These are phyloP conservation scores for Penicillium crystallinum DNA, from an alignment of 495 filamentous ascomycete genomes.

Conservation along the genomic window DNA sequence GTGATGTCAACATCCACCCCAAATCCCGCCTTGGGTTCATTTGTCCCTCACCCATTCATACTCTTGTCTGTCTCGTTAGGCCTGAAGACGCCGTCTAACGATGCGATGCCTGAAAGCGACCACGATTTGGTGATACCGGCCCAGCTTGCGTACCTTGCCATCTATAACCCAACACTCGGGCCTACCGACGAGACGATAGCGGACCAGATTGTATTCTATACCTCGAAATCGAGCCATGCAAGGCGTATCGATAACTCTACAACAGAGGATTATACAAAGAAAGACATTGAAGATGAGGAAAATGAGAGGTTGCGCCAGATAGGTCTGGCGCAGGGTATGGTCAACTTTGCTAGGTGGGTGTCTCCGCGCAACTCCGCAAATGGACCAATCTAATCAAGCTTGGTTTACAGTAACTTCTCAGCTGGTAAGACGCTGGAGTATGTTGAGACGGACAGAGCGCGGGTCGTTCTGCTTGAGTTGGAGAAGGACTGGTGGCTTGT, in stretches of 20 bases:
- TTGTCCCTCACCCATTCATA: background rate
- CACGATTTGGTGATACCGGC: constrained; percentile 59
- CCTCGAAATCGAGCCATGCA: constrained; percentile 40
- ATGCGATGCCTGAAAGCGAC: constrained; percentile 41
- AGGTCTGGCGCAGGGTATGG: constrained; percentile 96
- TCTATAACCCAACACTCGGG: constrained; percentile 92
- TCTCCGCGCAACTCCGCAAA: constrained; percentile 6
- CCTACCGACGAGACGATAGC: constrained; percentile 78
- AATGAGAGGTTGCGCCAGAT: constrained; percentile 88
- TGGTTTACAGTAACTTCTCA: constrained; percentile 64
- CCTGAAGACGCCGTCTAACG: constrained; percentile 3
- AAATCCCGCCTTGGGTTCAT: background rate
- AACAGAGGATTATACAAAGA: constrained; percentile 49
- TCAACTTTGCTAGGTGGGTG: constrained; percentile 74
- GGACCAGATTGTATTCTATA: constrained; percentile 91
- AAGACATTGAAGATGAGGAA: constrained; percentile 55
- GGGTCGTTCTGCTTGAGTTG: constrained; percentile 79
- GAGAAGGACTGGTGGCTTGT: constrained; percentile 93
- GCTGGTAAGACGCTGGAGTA: constrained; percentile 68
- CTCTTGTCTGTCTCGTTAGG: background rate
- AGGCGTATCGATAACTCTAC: constrained; percentile 33
- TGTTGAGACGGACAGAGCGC: constrained; percentile 83
- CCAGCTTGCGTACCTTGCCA: constrained; percentile 79
- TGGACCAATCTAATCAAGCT: constrained; percentile 8
- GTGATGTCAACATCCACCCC: constrained; percentile 35